These are phyloP conservation scores for Ceratocystis diversiconidia DNA, from an alignment of 2,329 filamentous ascomycete species.

Conservation along the genomic window DNA sequence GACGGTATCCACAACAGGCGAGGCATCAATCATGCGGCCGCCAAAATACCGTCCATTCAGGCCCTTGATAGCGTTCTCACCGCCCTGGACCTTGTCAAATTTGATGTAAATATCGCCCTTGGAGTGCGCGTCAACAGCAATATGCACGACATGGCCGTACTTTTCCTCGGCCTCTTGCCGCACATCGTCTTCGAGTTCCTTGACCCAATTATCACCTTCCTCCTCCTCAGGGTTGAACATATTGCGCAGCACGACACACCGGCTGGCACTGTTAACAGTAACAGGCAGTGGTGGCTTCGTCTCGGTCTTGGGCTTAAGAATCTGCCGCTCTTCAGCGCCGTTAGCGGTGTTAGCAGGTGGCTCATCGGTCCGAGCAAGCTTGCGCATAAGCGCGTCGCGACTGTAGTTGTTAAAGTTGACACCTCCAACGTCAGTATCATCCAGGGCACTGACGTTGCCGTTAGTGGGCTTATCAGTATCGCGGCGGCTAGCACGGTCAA, in stretches of 20 bases:
- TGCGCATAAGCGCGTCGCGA: slow-evolving; percentile 95
- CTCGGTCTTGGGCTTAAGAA: slow-evolving; percentile 66
- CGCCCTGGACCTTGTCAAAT: slow-evolving; percentile 88
- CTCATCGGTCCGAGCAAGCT: slow-evolving; percentile 92
- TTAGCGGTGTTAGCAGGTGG: slow-evolving; percentile 35
- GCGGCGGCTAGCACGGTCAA: slow-evolving; percentile 79
- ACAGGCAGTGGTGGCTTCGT: slow-evolving; percentile 63
- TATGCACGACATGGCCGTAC: slow-evolving; percentile 96
- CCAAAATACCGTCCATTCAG: slow-evolving; percentile 95
- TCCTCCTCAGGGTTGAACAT: slow-evolving; percentile 92
- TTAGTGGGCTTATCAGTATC: slow-evolving; percentile 73
- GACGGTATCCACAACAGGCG: slow-evolving; percentile 93
- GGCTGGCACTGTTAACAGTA: slow-evolving; percentile 81
- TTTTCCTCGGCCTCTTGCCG: slow-evolving; percentile 83
- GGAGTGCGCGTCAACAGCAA: slow-evolving; percentile 83
- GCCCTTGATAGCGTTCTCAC: slow-evolving; percentile 94
- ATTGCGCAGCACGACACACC: slow-evolving; percentile 87
- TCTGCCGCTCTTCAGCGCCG: slow-evolving; percentile 53
- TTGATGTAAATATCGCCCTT: slow-evolving; percentile 97
- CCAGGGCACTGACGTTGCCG: slow-evolving; percentile 62
- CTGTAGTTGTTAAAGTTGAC: slow-evolving; percentile 99
- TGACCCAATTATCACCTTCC: slow-evolving; percentile 75
- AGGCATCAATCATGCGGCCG: slow-evolving; percentile 80
- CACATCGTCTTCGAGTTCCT: slow-evolving; percentile 88
- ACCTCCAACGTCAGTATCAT: slow-evolving; percentile 93